phyloP scores from a whole-genome alignment of 352 stramenopile species.

The Pythium sukuiense region DNA sequence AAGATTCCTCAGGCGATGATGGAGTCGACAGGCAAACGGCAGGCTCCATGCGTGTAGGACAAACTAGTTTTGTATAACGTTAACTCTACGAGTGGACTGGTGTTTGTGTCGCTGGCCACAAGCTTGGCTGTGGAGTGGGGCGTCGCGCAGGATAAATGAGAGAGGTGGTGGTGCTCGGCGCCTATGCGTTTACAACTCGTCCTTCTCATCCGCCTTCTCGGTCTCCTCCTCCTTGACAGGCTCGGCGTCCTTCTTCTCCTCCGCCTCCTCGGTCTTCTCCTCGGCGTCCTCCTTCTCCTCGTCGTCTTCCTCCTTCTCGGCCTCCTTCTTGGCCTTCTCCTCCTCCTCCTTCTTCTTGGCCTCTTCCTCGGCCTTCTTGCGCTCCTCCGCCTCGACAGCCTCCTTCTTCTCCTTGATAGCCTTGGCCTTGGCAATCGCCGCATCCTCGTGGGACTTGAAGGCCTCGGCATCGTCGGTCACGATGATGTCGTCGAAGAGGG shows the following conservation, averaged over 20 bases:
- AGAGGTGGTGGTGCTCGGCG: background rate
- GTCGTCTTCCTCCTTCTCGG: conserved; percentile 59
- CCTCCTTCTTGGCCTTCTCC: conserved; percentile 49
- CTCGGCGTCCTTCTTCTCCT: conserved; percentile 47
- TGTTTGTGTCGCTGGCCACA: background rate
- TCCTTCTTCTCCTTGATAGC: conserved; percentile 78
- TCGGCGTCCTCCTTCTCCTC: conserved; percentile 34
- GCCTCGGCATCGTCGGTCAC: conserved; percentile 96
- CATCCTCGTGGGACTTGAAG: conserved; percentile 96
- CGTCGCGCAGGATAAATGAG: conserved; percentile 20
- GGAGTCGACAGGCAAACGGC: too few species aligned
- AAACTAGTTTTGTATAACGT: conserved; percentile 17
- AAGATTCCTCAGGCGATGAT: too few species aligned
- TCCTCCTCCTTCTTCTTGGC: conserved; percentile 76
- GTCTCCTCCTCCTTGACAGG: background rate
- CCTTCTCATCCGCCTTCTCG: conserved; percentile 21
- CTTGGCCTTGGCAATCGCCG: conserved; percentile 90
- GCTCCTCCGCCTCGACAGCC: conserved; percentile 63
- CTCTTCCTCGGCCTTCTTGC: conserved; percentile 71
- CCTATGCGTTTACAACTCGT: conserved; percentile 25
- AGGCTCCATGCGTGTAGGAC: background rate
- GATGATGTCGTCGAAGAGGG: conserved; percentile 99
- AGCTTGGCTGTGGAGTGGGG: background rate
- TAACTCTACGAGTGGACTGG: conserved; percentile 20
- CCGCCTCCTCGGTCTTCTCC: conserved; percentile 19